phyloP scores from a whole-genome alignment of 768 basidiomycete species.

The Lentinula edodes region DNA sequence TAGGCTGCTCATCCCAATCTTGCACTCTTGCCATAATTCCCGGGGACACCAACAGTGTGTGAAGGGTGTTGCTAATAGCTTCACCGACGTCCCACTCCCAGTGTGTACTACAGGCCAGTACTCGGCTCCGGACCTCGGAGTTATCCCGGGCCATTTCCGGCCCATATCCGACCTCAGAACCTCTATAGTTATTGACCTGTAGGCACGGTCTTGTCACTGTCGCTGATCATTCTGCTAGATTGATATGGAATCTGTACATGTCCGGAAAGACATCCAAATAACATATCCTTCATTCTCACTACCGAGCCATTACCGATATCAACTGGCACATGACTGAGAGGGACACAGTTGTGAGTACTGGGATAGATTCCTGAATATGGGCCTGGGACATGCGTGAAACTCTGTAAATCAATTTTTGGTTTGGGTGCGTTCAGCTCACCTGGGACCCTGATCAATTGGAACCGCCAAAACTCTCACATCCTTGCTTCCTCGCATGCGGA shows the following conservation, averaged over 20 bases:
- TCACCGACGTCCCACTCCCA: too few relatives aligned
- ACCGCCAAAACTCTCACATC: slow-evolving; percentile 77
- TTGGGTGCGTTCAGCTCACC: slow-evolving; percentile 49
- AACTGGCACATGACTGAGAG: slow-evolving; percentile 93
- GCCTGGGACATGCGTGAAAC: slow-evolving; percentile 83
- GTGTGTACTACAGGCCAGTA: too few relatives aligned
- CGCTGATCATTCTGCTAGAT: slow-evolving; percentile 35
- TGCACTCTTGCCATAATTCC: too few relatives aligned
- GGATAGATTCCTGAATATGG: slow-evolving; percentile 93
- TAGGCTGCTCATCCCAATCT: too few relatives aligned
- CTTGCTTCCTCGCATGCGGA: slow-evolving; percentile 88
- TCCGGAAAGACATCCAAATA: slow-evolving; percentile 75
- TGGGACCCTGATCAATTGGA: slow-evolving; percentile 98
- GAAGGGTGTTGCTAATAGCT: too few relatives aligned
- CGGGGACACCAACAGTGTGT: too few relatives aligned
- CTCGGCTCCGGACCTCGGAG: too few relatives aligned
- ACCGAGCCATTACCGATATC: slow-evolving; percentile 94
- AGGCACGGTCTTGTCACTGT: too few relatives aligned
- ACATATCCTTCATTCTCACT: slow-evolving; percentile 82
- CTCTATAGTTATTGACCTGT: too few relatives aligned
- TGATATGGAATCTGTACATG: slow-evolving; percentile 92
- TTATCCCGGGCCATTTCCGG: too few relatives aligned
- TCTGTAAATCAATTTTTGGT: slow-evolving; percentile 73
- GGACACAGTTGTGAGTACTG: slow-evolving; percentile 81
- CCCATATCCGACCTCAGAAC: too few relatives aligned